phyloP scores from a whole-genome alignment of 2,329 filamentous ascomycete species.

The Celoporthe dispersa region DNA sequence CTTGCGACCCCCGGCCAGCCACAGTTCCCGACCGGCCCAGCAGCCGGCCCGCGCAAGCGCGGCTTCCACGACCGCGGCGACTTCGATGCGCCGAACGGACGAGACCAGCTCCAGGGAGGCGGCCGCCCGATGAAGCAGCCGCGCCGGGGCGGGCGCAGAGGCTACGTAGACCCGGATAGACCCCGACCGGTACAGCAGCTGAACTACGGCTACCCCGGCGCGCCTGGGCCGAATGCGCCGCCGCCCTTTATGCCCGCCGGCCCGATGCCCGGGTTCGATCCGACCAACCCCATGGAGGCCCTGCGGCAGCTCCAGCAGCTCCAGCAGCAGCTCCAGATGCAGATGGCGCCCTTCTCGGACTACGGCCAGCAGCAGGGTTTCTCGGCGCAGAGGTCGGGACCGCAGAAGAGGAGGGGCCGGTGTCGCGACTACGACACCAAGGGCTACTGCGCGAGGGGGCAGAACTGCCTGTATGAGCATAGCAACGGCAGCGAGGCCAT shows the following conservation, averaged over 20 bases:
- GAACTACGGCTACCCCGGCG: constrained; percentile 22
- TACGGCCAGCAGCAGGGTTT: constrained; percentile 32
- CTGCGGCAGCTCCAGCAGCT: constrained; percentile 67
- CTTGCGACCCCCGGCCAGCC: not conserved
- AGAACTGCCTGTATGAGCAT: constrained; percentile 72
- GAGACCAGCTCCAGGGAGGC: constrained; percentile 39
- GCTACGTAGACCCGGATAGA: constrained; percentile 29
- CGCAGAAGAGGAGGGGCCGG: constrained; percentile 48
- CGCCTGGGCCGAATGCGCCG: constrained; percentile 20
- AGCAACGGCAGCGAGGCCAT: constrained; percentile 58
- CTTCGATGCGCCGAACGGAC: constrained; percentile 34
- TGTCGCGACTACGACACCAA: constrained; percentile 75
- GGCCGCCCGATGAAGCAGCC: constrained; percentile 63
- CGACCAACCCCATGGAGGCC: constrained; percentile 61
- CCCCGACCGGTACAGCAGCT: constrained; percentile 35
- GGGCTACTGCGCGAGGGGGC: constrained; percentile 71
- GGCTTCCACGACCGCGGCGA: constrained; percentile 58
- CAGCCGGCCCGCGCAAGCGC: constrained; percentile 52
- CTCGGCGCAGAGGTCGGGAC: constrained; percentile 31
- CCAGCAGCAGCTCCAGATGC: constrained; percentile 59
- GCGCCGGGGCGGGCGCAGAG: constrained; percentile 50
- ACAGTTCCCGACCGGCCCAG: constrained; percentile 32
- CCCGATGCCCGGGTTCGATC: constrained; percentile 57
- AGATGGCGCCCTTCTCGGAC: constrained; percentile 48
- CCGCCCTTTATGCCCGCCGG: constrained; percentile 34